Conservation (phyloP, 192 early-diverging fungal genomes). For the Rhizophagus sp. region DNA sequence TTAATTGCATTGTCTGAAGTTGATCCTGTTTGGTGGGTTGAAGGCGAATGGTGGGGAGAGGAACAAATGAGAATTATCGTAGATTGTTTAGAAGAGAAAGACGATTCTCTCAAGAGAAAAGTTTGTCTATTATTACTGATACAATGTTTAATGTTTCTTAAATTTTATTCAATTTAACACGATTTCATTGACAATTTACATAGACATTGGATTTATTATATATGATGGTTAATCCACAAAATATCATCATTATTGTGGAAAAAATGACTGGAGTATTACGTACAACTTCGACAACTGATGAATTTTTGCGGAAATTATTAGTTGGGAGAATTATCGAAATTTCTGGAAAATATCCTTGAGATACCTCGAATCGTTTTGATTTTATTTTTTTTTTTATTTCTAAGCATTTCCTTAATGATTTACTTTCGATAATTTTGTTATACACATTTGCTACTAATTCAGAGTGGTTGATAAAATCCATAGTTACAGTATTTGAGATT, state of each 20-base stretch:
- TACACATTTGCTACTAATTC: constrained; percentile 15
- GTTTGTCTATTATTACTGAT: background rate
- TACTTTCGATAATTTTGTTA: background rate
- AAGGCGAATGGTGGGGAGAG: constrained; percentile 27
- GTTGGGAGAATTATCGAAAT: constrained; percentile 17
- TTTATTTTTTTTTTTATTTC: too few relatives aligned
- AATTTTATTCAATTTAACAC: background rate
- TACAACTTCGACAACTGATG: background rate
- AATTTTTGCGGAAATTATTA: constrained; percentile 12
- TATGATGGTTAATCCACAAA: constrained; percentile 28
- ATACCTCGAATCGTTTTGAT: background rate
- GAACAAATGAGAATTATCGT: constrained; percentile 30
- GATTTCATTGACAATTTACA: background rate
- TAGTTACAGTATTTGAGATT: background rate
- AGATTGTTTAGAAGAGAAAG: constrained; percentile 30
- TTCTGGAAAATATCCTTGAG: constrained; percentile 26
- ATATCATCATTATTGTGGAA: constrained; percentile 17
- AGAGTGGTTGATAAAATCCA: constrained; percentile 17
- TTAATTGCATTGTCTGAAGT: constrained; percentile 42
- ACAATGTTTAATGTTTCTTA: background rate
- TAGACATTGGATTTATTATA: constrained; percentile 30
- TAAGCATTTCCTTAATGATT: background rate
- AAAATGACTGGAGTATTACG: constrained; percentile 18
- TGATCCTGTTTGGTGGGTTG: constrained; percentile 31
- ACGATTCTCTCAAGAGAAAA: constrained; percentile 25